A percentile compares a stretch with the other conserved stretches of the same genome.
phyloP scores from a whole-genome alignment of 2,329 filamentous ascomycete species.

The Mycosphaerelloides madeirae region DNA sequence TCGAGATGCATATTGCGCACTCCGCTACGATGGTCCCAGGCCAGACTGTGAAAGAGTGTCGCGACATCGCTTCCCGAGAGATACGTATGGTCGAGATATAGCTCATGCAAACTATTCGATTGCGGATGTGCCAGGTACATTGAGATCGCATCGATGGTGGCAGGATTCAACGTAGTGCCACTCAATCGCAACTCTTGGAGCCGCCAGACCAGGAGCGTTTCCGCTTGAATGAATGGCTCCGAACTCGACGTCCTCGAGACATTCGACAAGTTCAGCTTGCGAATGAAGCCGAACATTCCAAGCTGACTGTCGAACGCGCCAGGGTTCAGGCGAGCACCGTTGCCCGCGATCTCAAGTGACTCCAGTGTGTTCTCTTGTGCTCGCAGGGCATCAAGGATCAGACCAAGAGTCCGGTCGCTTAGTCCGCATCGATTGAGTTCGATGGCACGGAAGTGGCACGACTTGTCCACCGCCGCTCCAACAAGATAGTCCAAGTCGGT shows the following conservation, averaged over 20 bases:
- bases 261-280: slow-evolving; percentile 62
- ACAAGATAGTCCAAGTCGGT: slow-evolving; percentile 64
- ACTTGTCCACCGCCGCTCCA: slow-evolving; percentile 61
- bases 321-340: slow-evolving; percentile 60
- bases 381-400: slow-evolving; percentile 60
- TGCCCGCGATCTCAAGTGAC: slow-evolving; percentile 62
- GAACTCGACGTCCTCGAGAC: slow-evolving; percentile 59
- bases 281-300: slow-evolving; percentile 61
- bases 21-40: slow-evolving; percentile 35
- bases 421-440: slow-evolving; percentile 62
- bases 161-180: slow-evolving; percentile 57
- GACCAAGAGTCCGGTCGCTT: slow-evolving; percentile 54
- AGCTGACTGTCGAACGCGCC: slow-evolving; percentile 62
- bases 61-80: slow-evolving; percentile 62
- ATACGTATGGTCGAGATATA: slow-evolving; percentile 64
- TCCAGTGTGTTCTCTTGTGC: slow-evolving; percentile 64
- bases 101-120: slow-evolving; percentile 56
- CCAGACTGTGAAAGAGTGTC: slow-evolving; percentile 60
- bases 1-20: slow-evolving; percentile 60
- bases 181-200: slow-evolving; percentile 63
- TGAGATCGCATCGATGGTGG: slow-evolving; percentile 59
- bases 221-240: slow-evolving; percentile 60
- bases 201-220: slow-evolving; percentile 63
- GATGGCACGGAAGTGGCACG: slow-evolving; percentile 61
- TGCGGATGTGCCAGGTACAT: slow-evolving; percentile 53